A percentile compares a stretch with the other conserved stretches of the same genome.
Evolutionary conservation across 2,329 filamentous ascomycete genomes (phyloP).

Genomic region (Aureobasidium sp.): DNA sequence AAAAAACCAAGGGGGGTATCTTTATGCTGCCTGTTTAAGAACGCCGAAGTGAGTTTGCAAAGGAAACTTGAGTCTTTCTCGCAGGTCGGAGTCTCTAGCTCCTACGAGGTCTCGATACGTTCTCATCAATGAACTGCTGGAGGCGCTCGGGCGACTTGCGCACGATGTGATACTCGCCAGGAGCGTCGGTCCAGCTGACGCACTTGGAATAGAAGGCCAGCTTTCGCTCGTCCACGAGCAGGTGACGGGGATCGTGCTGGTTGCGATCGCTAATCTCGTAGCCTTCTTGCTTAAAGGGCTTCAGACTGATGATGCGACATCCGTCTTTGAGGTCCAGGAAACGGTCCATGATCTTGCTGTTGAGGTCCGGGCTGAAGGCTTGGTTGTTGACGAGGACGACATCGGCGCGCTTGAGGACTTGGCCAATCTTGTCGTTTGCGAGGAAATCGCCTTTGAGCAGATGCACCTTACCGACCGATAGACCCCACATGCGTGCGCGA

Average conservation of each 20-base stretch:
- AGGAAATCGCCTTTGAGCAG: slow-evolving; percentile 82
- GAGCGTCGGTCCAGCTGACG: slow-evolving; percentile 86
- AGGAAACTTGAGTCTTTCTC: not conserved
- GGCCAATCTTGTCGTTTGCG: slow-evolving; percentile 60
- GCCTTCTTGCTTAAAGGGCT: slow-evolving; percentile 78
- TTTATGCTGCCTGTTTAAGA: slow-evolving; percentile 1
- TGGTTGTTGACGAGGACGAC: slow-evolving; percentile 99
- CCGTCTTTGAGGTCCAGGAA: slow-evolving; percentile 91
- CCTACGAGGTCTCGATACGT: not conserved
- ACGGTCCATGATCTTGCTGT: slow-evolving; percentile 76
- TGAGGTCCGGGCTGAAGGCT: slow-evolving; percentile 82
- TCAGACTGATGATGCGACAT: slow-evolving; percentile 82
- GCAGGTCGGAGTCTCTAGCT: not conserved
- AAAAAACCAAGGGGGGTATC: slow-evolving; percentile 1
- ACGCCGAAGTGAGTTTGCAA: not conserved
- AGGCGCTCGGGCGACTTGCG: slow-evolving; percentile 45
- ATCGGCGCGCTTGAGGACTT: slow-evolving; percentile 74
- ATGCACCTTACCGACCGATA: slow-evolving; percentile 69
- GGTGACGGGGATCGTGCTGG: slow-evolving; percentile 71
- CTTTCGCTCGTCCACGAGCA: slow-evolving; percentile 69
- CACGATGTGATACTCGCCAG: slow-evolving; percentile 82
- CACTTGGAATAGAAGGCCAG: slow-evolving; percentile 58
- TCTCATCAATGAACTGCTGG: not conserved
- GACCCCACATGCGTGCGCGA: slow-evolving; percentile 84
- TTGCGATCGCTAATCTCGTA: slow-evolving; percentile 69